Percentiles rank a stretch among this genome's conserved stretches.
Evolutionary conservation across 306 rosid genomes (phyloP).

Genomic region (Prinsepia uniflora): DNA sequence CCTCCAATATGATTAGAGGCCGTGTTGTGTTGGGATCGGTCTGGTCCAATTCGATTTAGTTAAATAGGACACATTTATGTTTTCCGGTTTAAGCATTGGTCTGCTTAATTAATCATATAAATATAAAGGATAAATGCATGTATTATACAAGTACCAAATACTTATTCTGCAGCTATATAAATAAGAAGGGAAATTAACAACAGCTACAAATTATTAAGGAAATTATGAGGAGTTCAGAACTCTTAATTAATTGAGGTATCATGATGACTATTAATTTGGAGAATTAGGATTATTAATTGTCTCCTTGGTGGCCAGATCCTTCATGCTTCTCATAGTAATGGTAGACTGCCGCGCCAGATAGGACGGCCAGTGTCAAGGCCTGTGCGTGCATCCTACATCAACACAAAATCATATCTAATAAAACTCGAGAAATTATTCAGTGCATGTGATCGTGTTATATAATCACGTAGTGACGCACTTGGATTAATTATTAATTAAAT

Average conservation of each 20-base stretch:
- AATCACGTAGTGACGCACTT: no score
- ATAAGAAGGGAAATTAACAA: background rate
- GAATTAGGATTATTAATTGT: constrained; percentile 6
- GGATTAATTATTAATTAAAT: no score
- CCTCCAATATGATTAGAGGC: background rate
- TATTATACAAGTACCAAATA: background rate
- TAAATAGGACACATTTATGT: no score
- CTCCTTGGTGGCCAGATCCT: background rate
- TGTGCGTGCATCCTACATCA: constrained; percentile 70
- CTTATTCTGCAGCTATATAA: no score
- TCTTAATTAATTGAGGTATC: background rate
- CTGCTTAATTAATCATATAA: background rate
- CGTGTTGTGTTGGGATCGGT: no score
- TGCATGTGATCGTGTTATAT: no score
- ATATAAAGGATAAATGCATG: no score
- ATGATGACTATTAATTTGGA: constrained; percentile 4
- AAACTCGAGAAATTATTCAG: no score
- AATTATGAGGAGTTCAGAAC: background rate
- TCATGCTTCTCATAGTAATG: constrained; percentile 54
- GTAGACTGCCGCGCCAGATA: constrained; percentile 72
- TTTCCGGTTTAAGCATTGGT: background rate
- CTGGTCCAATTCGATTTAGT: no score
- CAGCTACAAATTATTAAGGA: background rate
- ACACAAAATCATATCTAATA: background rate
- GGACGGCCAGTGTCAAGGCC: constrained; percentile 73